A percentile compares a stretch with the other conserved stretches of the same genome.
Evolutionary conservation across 176 grass and related monocot genomes (phyloP).

Genomic region (Cocos nucifera): DNA sequence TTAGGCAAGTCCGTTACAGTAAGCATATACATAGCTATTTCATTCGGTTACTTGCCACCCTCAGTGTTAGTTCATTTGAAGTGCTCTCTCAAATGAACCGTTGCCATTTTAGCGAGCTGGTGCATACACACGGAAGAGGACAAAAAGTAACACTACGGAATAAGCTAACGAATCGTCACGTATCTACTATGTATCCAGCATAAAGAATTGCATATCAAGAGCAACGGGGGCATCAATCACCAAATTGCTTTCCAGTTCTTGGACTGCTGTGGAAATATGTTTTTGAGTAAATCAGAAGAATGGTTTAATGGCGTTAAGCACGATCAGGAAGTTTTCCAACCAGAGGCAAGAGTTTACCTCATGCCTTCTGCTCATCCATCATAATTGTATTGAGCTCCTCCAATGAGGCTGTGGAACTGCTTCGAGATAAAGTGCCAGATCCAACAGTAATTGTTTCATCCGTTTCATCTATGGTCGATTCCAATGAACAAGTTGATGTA

Average conservation of each 20-base stretch:
- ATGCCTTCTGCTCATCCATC: conserved; percentile 24
- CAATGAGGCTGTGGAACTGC: conserved; percentile 47
- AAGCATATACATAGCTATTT: no score
- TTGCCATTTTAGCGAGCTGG: no score
- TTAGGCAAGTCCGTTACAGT: no score
- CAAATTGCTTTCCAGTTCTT: not conserved
- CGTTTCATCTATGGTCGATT: conserved; percentile 60
- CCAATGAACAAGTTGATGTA: conserved; percentile 65
- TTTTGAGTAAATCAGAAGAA: not conserved
- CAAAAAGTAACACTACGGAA: no score
- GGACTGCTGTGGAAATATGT: not conserved
- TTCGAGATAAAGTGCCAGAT: conserved; percentile 56
- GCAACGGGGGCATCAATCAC: no score
- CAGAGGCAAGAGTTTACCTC: not conserved
- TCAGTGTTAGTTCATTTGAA: no score
- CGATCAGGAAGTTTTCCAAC: conserved; percentile 1
- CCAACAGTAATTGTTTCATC: conserved; percentile 64
- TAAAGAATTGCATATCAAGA: no score
- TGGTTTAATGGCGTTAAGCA: not conserved
- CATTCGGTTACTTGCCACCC: no score
- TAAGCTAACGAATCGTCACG: no score
- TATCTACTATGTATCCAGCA: no score
- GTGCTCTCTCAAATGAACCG: no score
- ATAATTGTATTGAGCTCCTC: conserved; percentile 39
- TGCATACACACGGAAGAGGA: no score